These are phyloP conservation scores for Fraxinus pennsylvanica DNA, from an alignment of 257 asterid species.

Conservation along the genomic window DNA sequence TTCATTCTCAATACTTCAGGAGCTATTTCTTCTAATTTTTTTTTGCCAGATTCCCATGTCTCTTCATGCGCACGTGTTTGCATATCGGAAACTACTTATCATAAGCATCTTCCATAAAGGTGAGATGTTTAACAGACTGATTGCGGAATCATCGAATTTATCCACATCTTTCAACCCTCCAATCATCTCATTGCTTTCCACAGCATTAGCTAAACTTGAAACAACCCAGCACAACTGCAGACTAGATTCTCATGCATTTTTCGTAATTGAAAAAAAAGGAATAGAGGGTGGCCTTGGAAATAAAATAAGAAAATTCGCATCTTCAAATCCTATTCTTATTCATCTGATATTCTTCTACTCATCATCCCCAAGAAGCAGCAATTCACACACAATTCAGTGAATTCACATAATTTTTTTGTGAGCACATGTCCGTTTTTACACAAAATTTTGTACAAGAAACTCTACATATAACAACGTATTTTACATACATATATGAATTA, in stretches of 20 bases:
- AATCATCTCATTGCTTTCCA: not conserved
- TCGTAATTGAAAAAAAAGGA: not conserved
- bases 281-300: not conserved
- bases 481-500: not conserved
- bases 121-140: not conserved
- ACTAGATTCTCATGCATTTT: not conserved
- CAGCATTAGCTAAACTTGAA: not conserved
- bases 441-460: not conserved
- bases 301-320: too few species aligned
- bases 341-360: not conserved
- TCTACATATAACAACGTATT: not conserved
- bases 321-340: not conserved
- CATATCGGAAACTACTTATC: not conserved
- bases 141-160: not conserved
- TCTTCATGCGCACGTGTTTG: not conserved
- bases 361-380: not conserved
- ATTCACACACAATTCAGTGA: not conserved
- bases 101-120: not conserved
- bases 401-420: not conserved
- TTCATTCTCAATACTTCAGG: constrained; percentile 74
- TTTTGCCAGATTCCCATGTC: too few species aligned
- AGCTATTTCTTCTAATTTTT: constrained; percentile 65
- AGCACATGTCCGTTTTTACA: not conserved
- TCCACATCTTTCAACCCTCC: not conserved
- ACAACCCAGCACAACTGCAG: not conserved